Conservation (phyloP, 345 rosid species). For the Eucalyptus erythrocorys region DNA sequence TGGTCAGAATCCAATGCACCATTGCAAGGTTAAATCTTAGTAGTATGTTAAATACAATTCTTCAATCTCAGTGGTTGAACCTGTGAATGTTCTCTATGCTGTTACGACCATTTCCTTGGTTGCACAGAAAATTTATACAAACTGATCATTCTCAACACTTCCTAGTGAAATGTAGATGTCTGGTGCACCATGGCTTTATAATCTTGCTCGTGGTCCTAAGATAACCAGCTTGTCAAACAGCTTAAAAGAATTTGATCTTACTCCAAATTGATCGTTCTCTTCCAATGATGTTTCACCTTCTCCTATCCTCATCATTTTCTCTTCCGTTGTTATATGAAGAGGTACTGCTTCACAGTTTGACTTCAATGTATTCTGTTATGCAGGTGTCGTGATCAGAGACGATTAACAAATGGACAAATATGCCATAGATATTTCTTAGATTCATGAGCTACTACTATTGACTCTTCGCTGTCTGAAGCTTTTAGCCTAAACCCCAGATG, state of each 20-base stretch:
- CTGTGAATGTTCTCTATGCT: neutral
- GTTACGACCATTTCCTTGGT: neutral
- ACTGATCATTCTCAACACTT: neutral
- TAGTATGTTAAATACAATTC: neutral
- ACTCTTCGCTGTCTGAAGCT: neutral
- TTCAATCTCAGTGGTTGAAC: neutral
- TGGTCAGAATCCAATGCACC: neutral
- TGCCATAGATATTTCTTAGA: neutral
- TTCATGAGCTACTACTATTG: neutral
- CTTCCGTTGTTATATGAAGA: neutral
- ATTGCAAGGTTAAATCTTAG: neutral
- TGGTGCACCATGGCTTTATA: neutral
- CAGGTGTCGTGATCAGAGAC: neutral
- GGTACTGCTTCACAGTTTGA: neutral
- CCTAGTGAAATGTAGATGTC: neutral
- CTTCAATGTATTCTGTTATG: neutral
- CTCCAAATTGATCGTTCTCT: neutral
- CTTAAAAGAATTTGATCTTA: neutral
- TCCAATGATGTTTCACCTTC: neutral
- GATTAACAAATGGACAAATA: neutral
- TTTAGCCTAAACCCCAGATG: neutral
- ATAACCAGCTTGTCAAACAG: neutral
- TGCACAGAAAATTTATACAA: neutral
- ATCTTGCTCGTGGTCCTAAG: neutral
- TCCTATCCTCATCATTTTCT: neutral